Evolutionary conservation across 768 basidiomycete species (phyloP).

Genomic region (Chalciporus piperatus): DNA sequence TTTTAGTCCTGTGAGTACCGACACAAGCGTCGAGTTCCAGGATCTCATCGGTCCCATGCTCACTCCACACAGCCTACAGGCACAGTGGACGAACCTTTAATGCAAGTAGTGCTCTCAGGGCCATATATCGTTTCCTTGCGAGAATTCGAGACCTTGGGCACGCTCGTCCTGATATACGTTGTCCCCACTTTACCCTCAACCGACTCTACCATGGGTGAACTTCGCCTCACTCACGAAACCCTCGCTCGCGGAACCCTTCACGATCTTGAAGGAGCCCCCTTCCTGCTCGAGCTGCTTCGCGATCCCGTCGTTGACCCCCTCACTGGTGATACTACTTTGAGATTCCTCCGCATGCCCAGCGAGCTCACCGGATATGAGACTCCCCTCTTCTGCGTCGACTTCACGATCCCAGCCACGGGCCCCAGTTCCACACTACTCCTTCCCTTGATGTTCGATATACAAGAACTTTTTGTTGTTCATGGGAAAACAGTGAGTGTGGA

Average conservation of each 20-base stretch:
- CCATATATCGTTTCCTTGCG: background rate
- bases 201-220: background rate
- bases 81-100: background rate
- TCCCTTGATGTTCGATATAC: background rate
- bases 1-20: background rate
- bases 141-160: background rate
- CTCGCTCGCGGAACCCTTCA: no score
- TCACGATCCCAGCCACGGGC: background rate
- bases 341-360: background rate
- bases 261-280: background rate
- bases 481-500: no score
- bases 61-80: background rate
- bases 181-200: background rate
- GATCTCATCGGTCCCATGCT: background rate
- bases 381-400: no score
- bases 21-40: background rate
- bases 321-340: background rate
- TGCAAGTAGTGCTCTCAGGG: background rate
- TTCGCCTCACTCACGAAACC: background rate
- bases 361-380: background rate
- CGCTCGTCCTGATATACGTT: background rate
- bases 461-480: background rate
- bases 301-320: background rate
- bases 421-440: background rate
- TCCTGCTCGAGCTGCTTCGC: background rate